Evolutionary conservation across 208 protist species (phyloP), one percentile per base, ranked within the genome.

Genomic region (Zelonia costaricensis): DNA sequence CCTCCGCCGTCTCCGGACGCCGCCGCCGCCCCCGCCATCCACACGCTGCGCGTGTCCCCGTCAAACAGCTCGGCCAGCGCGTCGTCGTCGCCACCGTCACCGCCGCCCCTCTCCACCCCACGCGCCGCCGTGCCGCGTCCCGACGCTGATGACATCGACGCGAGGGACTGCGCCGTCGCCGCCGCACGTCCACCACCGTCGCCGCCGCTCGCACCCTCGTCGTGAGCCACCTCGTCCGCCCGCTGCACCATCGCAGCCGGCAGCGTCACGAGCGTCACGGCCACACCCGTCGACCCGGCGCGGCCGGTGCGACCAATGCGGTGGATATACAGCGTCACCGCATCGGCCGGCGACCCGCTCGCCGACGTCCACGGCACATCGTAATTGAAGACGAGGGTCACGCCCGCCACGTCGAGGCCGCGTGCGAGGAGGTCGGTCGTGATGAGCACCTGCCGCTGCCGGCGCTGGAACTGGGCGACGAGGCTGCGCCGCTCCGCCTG

Each of bases 331-430:
- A 97, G 70, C 44, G 69, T 44, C 28, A 92, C 69, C 4, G 86
- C 85, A 45, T 88, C 82, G 48, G 57, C 53, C 3, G 59, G 13
- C 16, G 42, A 35, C 10, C 46, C 58, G n/a, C 42, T 39, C 10
- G 27, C 42, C 15, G 53, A 45, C 3, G 55, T 35, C 61, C 63
- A 80, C 42, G 98, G 98, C 43, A 99, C 48, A 56, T 99, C 98
- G 79, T 98, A 99, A 91, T 99, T 99, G 44, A 99, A 84, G 13
- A 99, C 98, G 25, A 99, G 84, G 5, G 85, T 92, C 8, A 99
- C 90, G 25, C 96, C 91, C 28, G 92, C 78, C n/a, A 99, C 95
- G 76, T 99, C 97, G 16, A 98, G 70, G 27, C 95, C 95, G 40
- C 96, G 76, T 5, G 95, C 89, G 15, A 94, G 86, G 9, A 99